Conservation (phyloP, 164 flowering plant genomes). For the Taxillus chinensis region DNA sequence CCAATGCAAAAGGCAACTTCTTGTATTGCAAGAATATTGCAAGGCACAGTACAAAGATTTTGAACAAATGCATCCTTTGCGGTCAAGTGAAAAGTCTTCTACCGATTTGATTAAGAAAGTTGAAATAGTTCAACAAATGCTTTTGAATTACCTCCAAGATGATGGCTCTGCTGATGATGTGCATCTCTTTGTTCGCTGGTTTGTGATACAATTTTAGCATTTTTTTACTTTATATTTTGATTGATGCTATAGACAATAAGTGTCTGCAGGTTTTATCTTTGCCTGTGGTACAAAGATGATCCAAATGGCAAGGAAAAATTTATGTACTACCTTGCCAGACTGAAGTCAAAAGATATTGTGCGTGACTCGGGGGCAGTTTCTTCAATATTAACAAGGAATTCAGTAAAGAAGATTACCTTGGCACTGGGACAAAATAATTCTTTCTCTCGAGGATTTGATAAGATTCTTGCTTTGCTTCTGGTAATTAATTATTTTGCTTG, state of each 20-base stretch:
- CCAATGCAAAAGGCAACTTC: conserved; percentile 67
- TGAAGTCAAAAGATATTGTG: conserved; percentile 54
- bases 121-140: conserved; percentile 83
- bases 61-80: conserved; percentile 12
- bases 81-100: conserved; percentile 17
- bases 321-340: conserved; percentile 53
- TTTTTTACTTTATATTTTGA: conserved; percentile 2
- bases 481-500: conserved; percentile 27
- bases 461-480: conserved; percentile 78
- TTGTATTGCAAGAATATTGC: conserved; percentile 56
- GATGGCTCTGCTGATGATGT: conserved; percentile 60
- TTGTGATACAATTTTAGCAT: conserved; percentile 14
- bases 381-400: conserved; percentile 54
- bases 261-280: conserved; percentile 81
- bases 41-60: conserved; percentile 43
- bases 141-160: conserved; percentile 77
- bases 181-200: conserved; percentile 85
- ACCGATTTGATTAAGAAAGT: conserved; percentile 30
- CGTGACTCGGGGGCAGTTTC: conserved; percentile 50
- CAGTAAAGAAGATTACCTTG: conserved; percentile 64
- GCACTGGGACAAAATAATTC: conserved; percentile 80
- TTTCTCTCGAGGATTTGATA: conserved; percentile 92
- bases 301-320: conserved; percentile 57
- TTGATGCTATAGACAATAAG: conserved; percentile 7
- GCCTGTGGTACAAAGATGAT: conserved; percentile 92